These are phyloP conservation scores for Dioszegia aurantiaca DNA, from an alignment of 768 basidiomycete species.

Conservation along the genomic window DNA sequence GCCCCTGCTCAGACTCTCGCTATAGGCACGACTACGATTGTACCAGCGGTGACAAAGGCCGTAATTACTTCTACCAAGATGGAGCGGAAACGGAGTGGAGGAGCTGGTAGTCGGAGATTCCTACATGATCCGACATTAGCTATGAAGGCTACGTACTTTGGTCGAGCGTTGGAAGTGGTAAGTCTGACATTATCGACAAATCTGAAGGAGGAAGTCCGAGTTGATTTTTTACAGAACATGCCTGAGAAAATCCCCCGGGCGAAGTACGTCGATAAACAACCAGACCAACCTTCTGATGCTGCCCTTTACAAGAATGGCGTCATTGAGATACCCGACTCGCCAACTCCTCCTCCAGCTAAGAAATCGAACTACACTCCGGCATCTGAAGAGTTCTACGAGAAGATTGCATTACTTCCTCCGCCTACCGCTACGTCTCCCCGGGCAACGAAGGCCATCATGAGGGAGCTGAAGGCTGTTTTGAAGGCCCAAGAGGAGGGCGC, in stretches of 20 bases:
- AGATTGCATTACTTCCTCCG: constrained; percentile 59
- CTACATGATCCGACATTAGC: constrained; percentile 29
- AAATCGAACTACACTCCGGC: constrained; percentile 19
- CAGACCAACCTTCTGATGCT: constrained; percentile 21
- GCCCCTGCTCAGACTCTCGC: too few species aligned
- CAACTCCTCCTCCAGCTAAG: neutral
- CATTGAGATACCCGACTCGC: neutral
- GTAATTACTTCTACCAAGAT: neutral
- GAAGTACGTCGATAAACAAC: constrained; percentile 23
- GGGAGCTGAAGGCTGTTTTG: constrained; percentile 64
- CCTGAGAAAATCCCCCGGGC: constrained; percentile 25
- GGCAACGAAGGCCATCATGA: constrained; percentile 62
- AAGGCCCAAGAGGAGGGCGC: constrained; percentile 61
- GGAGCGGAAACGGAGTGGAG: constrained; percentile 4
- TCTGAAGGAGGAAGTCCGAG: too few species aligned
- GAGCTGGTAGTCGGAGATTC: constrained; percentile 14
- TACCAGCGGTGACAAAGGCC: too few species aligned
- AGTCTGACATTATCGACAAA: too few species aligned
- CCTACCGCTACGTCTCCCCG: constrained; percentile 60
- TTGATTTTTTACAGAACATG: constrained; percentile 21
- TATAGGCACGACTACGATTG: too few species aligned
- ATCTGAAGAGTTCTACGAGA: constrained; percentile 8
- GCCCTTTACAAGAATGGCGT: constrained; percentile 7
- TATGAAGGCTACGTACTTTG: constrained; percentile 11
- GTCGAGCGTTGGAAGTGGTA: constrained; percentile 23